Evolutionary conservation across 345 rosid species (phyloP).

Genomic region (Eucalyptus pauciflora): DNA sequence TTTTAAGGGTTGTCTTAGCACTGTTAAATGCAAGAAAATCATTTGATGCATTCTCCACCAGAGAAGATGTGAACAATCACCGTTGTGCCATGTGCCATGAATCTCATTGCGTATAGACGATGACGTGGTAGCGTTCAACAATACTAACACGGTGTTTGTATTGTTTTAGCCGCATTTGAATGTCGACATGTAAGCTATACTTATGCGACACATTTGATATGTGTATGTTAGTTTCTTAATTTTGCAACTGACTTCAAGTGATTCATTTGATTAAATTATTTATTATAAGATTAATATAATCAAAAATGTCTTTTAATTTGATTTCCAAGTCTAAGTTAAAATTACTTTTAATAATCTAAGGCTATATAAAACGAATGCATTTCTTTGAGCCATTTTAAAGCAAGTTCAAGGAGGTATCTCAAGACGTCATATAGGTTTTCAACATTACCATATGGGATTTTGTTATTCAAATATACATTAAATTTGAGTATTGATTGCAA

Average conservation of each 20-base stretch:
- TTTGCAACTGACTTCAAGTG: neutral
- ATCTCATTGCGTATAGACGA: neutral
- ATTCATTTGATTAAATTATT: neutral
- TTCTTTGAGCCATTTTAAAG: neutral
- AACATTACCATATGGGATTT: neutral
- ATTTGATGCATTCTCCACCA: neutral
- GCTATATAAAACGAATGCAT: neutral
- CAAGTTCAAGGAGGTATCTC: neutral
- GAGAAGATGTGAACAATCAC: neutral
- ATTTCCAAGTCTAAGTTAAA: neutral
- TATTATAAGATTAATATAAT: neutral
- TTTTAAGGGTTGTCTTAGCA: neutral
- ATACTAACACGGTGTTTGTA: neutral
- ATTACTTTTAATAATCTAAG: neutral
- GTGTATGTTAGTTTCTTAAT: neutral
- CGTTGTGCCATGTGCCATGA: neutral
- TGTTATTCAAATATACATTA: neutral
- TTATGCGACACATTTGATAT: neutral
- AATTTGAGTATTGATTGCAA: neutral
- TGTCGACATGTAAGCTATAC: neutral
- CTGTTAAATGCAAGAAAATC: neutral
- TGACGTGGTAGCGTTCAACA: neutral
- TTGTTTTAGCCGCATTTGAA: neutral
- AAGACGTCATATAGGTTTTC: neutral
- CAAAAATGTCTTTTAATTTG: neutral